Percentiles rank a stretch among this genome's conserved stretches.
These are phyloP conservation scores for Colletotrichum nymphaeae DNA, from an alignment of 2,329 filamentous ascomycete genomes.

Conservation along the genomic window DNA sequence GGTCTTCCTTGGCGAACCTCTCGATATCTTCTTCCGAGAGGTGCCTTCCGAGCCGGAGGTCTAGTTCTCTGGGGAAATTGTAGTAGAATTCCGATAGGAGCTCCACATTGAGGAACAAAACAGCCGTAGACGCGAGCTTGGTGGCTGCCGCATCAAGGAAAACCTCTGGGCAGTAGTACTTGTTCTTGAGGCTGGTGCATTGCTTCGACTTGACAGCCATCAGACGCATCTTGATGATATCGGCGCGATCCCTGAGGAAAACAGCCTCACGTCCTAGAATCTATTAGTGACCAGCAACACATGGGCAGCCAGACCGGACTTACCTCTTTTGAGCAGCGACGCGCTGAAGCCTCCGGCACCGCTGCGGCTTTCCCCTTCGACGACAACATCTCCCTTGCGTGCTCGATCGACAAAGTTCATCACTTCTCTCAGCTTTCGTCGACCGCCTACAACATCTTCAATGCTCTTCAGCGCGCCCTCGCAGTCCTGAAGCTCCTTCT, in stretches of 20 bases:
- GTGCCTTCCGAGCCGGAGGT: constrained; percentile 84
- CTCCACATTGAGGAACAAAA: constrained; percentile 97
- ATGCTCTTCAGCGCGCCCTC: constrained; percentile 81
- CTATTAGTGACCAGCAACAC: constrained; percentile 41
- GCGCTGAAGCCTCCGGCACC: constrained; percentile 96
- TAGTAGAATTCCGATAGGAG: constrained; percentile 97
- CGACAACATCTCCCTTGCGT: constrained; percentile 82
- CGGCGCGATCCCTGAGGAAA: constrained; percentile 91
- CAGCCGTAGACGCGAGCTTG: constrained; percentile 93
- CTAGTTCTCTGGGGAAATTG: constrained; percentile 93
- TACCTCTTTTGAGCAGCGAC: constrained; percentile 85
- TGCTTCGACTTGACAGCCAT: constrained; percentile 90
- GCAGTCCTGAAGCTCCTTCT: constrained; percentile 86
- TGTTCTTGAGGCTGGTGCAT: constrained; percentile 85
- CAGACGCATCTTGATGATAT: constrained; percentile 91
- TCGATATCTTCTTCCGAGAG: constrained; percentile 85
- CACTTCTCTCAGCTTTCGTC: constrained; percentile 88
- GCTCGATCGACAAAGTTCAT: constrained; percentile 92
- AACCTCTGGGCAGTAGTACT: constrained; percentile 96
- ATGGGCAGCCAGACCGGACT: constrained; percentile 39
- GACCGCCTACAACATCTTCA: constrained; percentile 82
- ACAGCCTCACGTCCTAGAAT: constrained; percentile 84
- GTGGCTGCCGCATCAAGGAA: constrained; percentile 98
- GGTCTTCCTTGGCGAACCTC: constrained; percentile 91
- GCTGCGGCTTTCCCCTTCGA: constrained; percentile 85